Conservation (phyloP, 2,329 filamentous ascomycete genomes). For the Knufia fluminis region DNA sequence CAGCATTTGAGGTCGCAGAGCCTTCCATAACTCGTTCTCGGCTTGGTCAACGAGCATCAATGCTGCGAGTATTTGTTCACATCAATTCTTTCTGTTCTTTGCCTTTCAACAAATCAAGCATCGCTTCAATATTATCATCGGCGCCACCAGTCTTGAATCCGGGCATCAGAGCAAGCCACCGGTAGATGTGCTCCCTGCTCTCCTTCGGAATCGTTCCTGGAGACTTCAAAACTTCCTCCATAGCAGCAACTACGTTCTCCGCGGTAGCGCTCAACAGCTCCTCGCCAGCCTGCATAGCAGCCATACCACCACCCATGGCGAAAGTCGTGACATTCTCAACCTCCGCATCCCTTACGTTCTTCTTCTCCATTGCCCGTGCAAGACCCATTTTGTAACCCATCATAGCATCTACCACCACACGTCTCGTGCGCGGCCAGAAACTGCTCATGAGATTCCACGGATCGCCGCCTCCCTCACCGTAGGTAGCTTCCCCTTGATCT, state of each 20-base stretch:
- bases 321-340: slow-evolving; percentile 4
- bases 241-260: slow-evolving; percentile 17
- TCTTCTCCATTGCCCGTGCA: slow-evolving; percentile 7
- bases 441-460: slow-evolving; percentile 24
- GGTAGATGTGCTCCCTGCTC: slow-evolving; percentile 19
- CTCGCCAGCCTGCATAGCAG: slow-evolving; percentile 9
- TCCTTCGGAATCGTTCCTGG: slow-evolving; percentile 19
- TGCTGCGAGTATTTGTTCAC: too few relatives aligned
- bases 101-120: slow-evolving; percentile 15
- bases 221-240: slow-evolving; percentile 17
- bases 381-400: slow-evolving; percentile 19
- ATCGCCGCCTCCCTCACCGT: slow-evolving; percentile 12
- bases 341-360: not conserved
- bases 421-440: slow-evolving; percentile 20
- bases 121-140: slow-evolving; percentile 10
- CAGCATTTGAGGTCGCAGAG: not conserved
- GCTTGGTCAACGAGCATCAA: too few relatives aligned
- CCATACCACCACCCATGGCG: slow-evolving; percentile 1
- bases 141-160: slow-evolving; percentile 17
- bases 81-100: slow-evolving; percentile 18
- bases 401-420: slow-evolving; percentile 19
- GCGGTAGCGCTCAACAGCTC: slow-evolving; percentile 17
- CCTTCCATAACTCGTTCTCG: not conserved
- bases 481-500: slow-evolving; percentile 14
- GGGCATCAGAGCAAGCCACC: slow-evolving; percentile 24